Evolutionary conservation across 257 asterid species (phyloP).

Genomic region (Jaltomata sinuosa): DNA sequence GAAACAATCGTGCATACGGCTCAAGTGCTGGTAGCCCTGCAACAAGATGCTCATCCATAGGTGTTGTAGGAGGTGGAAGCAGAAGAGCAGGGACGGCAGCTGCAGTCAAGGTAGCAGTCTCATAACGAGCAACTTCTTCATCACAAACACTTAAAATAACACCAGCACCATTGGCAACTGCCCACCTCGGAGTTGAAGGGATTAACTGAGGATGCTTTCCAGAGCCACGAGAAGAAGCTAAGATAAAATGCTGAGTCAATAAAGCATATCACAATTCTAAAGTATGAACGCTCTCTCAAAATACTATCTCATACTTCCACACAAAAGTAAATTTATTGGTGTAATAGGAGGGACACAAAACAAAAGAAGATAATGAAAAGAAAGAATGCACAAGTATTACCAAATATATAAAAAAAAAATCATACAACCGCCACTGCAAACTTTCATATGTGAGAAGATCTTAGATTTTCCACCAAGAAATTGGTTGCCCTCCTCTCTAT

Average conservation of each 20-base stretch:
- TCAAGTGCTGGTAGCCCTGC: constrained; percentile 99
- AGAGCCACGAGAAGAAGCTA: constrained; percentile 95
- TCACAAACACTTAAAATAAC: constrained; percentile 98
- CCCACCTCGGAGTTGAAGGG: constrained; percentile 99
- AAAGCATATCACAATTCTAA: neutral
- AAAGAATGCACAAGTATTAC: neutral
- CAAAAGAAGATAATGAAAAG: neutral
- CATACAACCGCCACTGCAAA: neutral
- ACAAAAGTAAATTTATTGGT: neutral
- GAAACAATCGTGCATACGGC: constrained; percentile 96
- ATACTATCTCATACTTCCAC: neutral
- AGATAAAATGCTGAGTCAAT: constrained; percentile 6
- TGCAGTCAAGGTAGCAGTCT: constrained; percentile 93
- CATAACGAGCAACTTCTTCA: constrained; percentile 96
- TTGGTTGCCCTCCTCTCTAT: neutral
- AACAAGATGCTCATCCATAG: constrained; percentile 99
- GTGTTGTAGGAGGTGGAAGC: constrained; percentile 97
- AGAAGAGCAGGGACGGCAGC: constrained; percentile 98
- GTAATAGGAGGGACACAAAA: neutral
- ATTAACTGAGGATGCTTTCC: constrained; percentile 98
- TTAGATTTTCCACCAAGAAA: neutral
- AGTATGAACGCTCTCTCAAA: neutral
- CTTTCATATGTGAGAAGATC: neutral
- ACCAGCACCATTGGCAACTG: constrained; percentile 99
- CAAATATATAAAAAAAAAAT: neutral